Evolutionary conservation across 495 filamentous ascomycete species (phyloP), one percentile per base, ranked within the genome.

Genomic region (Xanthoparmelia taractica): DNA sequence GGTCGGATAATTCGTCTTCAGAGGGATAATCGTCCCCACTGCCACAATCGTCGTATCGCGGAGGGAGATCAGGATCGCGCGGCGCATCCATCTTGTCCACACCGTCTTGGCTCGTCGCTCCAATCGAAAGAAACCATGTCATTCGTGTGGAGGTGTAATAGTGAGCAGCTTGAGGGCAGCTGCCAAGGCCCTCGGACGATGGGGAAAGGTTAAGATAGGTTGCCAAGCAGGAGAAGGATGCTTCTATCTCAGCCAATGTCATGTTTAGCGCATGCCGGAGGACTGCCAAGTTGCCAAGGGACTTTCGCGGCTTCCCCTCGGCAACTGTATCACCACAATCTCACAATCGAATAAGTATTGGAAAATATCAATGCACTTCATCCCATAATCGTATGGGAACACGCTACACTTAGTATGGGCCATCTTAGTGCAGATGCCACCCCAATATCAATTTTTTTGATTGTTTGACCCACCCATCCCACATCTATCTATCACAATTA

Each of bases 1-100:
- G 29, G 5, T 67, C 65, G 7, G 61, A 64, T 13, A 67, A 36
- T 31, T 67, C 65, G 27, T 64, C 65, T 11, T 67, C 65, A 34
- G 65, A 67, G n/a, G 36, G 61, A 55, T 64, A 63, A 6, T 67
- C 61, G 58, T 67, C 62, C 13, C 37, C 25, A 38, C 43, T 45
- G 47, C 36, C 40, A 12, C 41, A 37, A 4, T 34, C 34, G 33
- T 55, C 47, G 34, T 58, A 20, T 7, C 11, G 43, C 15, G 36
- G 55, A 48, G 58, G 48, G 56, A 41, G 58, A 8, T 62, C 45
- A 12, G 20, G 55, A 34, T 43, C 6, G 48, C 4, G 27, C 29
- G 37, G 52, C 43, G 61, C 27, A 34, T 55, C 63, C 63, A 65
- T 65, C 25, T 29, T 52, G 4, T 52, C 17, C 4, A 31, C 27